A percentile compares a stretch with the other conserved stretches of the same genome.
Evolutionary conservation across 1,139 yeast species (phyloP).

Genomic region (Candida frijolesensis): DNA sequence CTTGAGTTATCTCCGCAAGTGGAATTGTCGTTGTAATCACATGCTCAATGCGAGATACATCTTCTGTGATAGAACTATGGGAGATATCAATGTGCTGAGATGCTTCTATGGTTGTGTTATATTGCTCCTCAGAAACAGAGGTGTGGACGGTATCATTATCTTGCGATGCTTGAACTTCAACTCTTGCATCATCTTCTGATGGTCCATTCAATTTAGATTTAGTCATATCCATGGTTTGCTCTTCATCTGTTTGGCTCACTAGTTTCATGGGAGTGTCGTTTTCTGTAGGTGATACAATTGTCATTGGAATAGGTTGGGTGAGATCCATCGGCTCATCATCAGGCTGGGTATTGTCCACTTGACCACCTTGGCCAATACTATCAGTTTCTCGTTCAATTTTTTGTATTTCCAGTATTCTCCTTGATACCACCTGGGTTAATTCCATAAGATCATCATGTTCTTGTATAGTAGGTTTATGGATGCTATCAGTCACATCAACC

Average conservation of each 20-base stretch:
- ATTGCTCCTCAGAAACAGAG: neutral
- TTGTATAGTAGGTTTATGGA: too few species aligned
- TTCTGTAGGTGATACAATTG: neutral
- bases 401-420: neutral
- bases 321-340: constrained; percentile 4
- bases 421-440: constrained; percentile 2
- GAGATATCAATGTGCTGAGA: constrained; percentile 6
- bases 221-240: neutral
- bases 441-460: constrained; percentile 4
- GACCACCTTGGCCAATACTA: neutral
- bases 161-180: neutral
- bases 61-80: constrained; percentile 1
- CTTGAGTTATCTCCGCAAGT: constrained; percentile 27
- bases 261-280: neutral
- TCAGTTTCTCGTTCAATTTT: neutral
- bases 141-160: neutral
- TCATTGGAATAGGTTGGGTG: constrained; percentile 3
- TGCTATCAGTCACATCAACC: neutral
- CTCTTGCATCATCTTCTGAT: neutral
- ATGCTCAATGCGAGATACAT: constrained; percentile 7
- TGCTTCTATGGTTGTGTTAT: neutral
- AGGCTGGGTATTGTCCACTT: neutral
- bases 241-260: constrained; percentile 1
- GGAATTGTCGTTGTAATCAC: constrained; percentile 30
- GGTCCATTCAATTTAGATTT: neutral